Percentiles rank a stretch among this genome's conserved stretches.
Evolutionary conservation across 257 asterid species (phyloP).

Genomic region (Salvia hispanica): DNA sequence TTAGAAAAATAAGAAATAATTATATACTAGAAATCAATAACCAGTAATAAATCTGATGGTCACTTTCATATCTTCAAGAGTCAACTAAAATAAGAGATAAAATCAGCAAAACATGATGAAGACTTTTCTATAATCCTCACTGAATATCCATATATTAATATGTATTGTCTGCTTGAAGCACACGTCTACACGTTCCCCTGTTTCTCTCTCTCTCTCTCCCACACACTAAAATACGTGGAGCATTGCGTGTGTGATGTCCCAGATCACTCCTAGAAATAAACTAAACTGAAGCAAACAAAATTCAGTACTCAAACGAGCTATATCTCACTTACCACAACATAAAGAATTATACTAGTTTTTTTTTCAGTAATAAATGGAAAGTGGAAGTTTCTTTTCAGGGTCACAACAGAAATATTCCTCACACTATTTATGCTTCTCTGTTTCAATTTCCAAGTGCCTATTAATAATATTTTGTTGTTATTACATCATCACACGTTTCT

Average conservation of each 20-base stretch:
- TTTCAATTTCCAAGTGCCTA: constrained; percentile 31
- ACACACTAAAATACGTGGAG: constrained; percentile 13
- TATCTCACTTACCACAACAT: constrained; percentile 34
- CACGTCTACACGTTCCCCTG: constrained; percentile 38
- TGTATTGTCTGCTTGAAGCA: constrained; percentile 34
- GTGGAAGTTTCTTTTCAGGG: constrained; percentile 30
- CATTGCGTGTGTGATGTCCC: constrained; percentile 1
- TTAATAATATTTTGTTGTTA: constrained; percentile 12
- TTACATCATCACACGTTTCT: constrained; percentile 27
- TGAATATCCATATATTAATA: constrained; percentile 1
- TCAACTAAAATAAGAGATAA: constrained; percentile 22
- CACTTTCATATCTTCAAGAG: constrained; percentile 22
- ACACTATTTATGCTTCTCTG: constrained; percentile 27
- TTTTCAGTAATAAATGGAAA: constrained; percentile 17
- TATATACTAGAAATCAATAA: not conserved
- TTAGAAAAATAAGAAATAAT: not conserved
- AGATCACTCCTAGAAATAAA: constrained; percentile 27
- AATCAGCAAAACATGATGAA: constrained; percentile 3
- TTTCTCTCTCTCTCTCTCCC: constrained; percentile 20
- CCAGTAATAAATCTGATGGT: constrained; percentile 4
- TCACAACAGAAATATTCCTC: constrained; percentile 36
- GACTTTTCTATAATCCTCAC: constrained; percentile 20
- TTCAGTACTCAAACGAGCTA: constrained; percentile 33
- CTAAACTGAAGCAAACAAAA: too few relatives aligned
- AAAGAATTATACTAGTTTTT: too few relatives aligned